Conservation (phyloP, 257 asterid genomes). For the Scutellaria galericulata region DNA sequence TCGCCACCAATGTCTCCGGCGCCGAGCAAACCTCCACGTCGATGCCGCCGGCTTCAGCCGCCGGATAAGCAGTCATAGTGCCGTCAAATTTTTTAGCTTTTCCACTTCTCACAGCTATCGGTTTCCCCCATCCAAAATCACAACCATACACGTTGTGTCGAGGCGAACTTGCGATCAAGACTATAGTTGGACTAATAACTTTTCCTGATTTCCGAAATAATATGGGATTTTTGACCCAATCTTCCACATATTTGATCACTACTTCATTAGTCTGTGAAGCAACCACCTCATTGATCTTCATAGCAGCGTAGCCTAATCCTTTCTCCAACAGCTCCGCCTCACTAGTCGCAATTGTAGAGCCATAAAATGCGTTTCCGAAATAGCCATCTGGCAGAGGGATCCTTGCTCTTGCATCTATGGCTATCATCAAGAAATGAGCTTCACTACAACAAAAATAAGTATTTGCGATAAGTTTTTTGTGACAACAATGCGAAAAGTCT, state of each 20-base stretch:
- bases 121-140: slow-evolving; percentile 65
- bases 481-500: too few relatives aligned
- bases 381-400: slow-evolving; percentile 44
- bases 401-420: slow-evolving; percentile 43
- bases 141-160: slow-evolving; percentile 48
- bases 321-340: slow-evolving; percentile 16
- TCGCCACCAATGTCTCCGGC: slow-evolving; percentile 37
- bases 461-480: too few relatives aligned
- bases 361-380: slow-evolving; percentile 44
- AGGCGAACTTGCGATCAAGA: slow-evolving; percentile 43
- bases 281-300: slow-evolving; percentile 1
- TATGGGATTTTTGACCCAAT: background rate
- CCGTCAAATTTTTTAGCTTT: slow-evolving; percentile 46
- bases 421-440: background rate
- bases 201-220: background rate
- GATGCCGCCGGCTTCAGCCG: slow-evolving; percentile 45
- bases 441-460: too few relatives aligned
- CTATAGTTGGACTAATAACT: too few relatives aligned
- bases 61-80: slow-evolving; percentile 44
- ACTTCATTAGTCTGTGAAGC: background rate
- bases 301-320: slow-evolving; percentile 8
- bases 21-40: slow-evolving; percentile 52
- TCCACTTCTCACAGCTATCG: slow-evolving; percentile 51
- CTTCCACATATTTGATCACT: background rate
- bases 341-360: background rate